Percentiles rank a stretch among this genome's conserved stretches.
Evolutionary conservation across 805 yeast species (phyloP).

Genomic region (Metschnikowia anglica): DNA sequence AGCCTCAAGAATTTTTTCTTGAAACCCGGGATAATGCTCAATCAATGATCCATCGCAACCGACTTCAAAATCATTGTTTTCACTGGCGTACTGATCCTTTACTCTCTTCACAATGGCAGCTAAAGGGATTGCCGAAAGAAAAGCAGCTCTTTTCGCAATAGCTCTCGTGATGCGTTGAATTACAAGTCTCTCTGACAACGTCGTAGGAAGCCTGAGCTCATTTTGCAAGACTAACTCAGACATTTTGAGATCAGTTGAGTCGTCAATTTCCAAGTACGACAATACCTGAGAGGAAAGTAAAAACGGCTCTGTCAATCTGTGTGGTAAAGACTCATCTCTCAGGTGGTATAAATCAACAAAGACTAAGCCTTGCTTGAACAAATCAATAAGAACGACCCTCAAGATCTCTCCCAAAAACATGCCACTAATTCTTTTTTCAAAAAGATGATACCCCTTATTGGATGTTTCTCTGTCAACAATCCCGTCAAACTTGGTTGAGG

Average conservation of each 20-base stretch:
- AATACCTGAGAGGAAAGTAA: slow-evolving; percentile 78
- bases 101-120: slow-evolving; percentile 81
- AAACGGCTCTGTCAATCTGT: slow-evolving; percentile 74
- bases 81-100: slow-evolving; percentile 50
- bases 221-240: slow-evolving; percentile 68
- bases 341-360: slow-evolving; percentile 51
- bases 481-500: slow-evolving; percentile 74
- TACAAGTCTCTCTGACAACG: slow-evolving; percentile 66
- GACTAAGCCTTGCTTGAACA: slow-evolving; percentile 56
- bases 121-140: slow-evolving; percentile 81
- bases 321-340: slow-evolving; percentile 50
- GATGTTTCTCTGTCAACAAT: slow-evolving; percentile 70
- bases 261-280: slow-evolving; percentile 84
- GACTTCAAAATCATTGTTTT: slow-evolving; percentile 71
- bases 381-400: slow-evolving; percentile 69
- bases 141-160: slow-evolving; percentile 86
- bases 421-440: slow-evolving; percentile 89
- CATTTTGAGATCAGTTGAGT: slow-evolving; percentile 65
- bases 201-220: slow-evolving; percentile 66
- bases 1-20: slow-evolving; percentile 77
- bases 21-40: slow-evolving; percentile 90
- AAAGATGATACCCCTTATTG: slow-evolving; percentile 85
- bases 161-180: slow-evolving; percentile 75
- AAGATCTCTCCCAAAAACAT: slow-evolving; percentile 91
- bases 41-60: slow-evolving; percentile 96